phyloP scores from a whole-genome alignment of 768 basidiomycete genomes.

The Amanita polypyramis region DNA sequence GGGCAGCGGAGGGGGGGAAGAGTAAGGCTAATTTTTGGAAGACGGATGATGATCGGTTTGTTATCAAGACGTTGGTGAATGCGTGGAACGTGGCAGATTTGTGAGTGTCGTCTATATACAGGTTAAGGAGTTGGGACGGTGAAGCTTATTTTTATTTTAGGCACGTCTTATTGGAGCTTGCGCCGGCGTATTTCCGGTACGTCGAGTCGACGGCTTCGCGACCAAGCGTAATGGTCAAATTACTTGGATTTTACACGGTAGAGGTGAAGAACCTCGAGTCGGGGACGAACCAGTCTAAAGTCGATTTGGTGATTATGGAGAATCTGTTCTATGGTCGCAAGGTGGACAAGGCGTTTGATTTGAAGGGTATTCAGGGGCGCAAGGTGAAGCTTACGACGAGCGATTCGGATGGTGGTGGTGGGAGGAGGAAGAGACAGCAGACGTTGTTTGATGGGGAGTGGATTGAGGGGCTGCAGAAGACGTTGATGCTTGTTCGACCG shows the following conservation, averaged over 20 bases:
- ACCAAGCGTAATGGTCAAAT: constrained; percentile 65
- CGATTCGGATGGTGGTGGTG: constrained; percentile 20
- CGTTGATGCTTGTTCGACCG: constrained; percentile 55
- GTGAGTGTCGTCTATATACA: constrained; percentile 29
- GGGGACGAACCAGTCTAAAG: constrained; percentile 51
- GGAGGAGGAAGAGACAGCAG: too few species aligned
- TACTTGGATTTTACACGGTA: constrained; percentile 75
- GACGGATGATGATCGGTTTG: constrained; percentile 64
- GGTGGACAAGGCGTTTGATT: constrained; percentile 62
- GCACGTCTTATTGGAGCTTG: constrained; percentile 69
- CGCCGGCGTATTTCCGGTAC: constrained; percentile 72
- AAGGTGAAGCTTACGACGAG: constrained; percentile 45
- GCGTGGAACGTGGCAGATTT: constrained; percentile 83
- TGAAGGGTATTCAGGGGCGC: constrained; percentile 76
- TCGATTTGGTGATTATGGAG: constrained; percentile 79
- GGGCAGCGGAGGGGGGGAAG: constrained; percentile 75
- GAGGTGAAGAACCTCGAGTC: constrained; percentile 67
- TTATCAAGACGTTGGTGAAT: constrained; percentile 79
- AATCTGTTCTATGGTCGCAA: constrained; percentile 69
- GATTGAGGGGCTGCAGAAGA: constrained; percentile 69
- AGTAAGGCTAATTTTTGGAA: constrained; percentile 77
- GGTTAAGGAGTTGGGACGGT: constrained; percentile 4
- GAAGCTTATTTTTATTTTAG: constrained; percentile 21
- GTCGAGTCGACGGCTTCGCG: constrained; percentile 59
- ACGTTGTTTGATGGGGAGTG: constrained; percentile 79